Conservation (phyloP, 805 yeast species). For the Cyberlindnera nakhonratchasimensis region DNA sequence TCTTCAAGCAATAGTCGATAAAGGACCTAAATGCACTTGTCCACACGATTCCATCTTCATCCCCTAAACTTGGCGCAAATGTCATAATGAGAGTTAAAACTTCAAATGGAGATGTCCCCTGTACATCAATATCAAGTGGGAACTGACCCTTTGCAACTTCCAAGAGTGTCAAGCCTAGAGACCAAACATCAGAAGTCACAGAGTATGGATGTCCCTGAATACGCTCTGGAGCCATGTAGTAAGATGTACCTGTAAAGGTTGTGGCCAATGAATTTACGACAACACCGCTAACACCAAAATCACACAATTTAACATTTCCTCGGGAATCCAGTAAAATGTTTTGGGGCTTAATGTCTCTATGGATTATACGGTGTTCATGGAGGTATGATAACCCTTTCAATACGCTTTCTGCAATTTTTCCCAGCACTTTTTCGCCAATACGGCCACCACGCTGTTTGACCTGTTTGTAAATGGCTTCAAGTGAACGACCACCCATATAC, state of each 20-base stretch:
- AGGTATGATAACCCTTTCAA: constrained; percentile 81
- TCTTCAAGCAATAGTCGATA: constrained; percentile 73
- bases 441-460: constrained; percentile 74
- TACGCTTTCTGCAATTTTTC: constrained; percentile 85
- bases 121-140: constrained; percentile 51
- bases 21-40: constrained; percentile 78
- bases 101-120: constrained; percentile 78
- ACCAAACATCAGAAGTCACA: constrained; percentile 96
- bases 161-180: constrained; percentile 83
- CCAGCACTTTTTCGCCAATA: constrained; percentile 89
- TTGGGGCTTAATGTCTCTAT: constrained; percentile 94
- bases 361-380: constrained; percentile 84
- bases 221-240: constrained; percentile 98
- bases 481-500: constrained; percentile 88
- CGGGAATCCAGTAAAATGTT: constrained; percentile 71
- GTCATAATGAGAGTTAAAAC: constrained; percentile 76
- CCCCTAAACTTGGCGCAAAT: constrained; percentile 74
- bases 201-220: constrained; percentile 94
- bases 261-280: constrained; percentile 94
- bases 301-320: constrained; percentile 91
- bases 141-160: constrained; percentile 93
- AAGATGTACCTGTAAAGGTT: constrained; percentile 95
- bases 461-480: constrained; percentile 85
- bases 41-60: constrained; percentile 80
- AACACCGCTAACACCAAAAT: constrained; percentile 97